Percentiles rank a stretch among this genome's conserved stretches.
These are phyloP conservation scores for Stachybotrys echinatus DNA, from an alignment of 2,329 filamentous ascomycete species.

Conservation along the genomic window DNA sequence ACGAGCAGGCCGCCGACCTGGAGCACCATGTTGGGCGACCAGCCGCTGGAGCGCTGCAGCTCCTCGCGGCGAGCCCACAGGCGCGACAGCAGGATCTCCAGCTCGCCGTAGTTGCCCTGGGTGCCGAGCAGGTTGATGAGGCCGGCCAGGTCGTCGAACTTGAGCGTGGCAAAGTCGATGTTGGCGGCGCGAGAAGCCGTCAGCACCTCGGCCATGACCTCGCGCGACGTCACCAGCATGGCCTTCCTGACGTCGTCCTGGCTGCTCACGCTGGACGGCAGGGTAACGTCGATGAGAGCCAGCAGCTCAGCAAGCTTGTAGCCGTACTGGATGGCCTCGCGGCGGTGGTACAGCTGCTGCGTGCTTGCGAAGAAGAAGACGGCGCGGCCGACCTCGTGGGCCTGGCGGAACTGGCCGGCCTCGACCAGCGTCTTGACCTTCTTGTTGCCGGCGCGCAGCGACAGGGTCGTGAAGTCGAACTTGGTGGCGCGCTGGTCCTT, in stretches of 20 bases:
- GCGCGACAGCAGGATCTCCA: conserved; percentile 25
- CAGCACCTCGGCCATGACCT: conserved; percentile 28
- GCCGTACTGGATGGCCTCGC: conserved; percentile 32
- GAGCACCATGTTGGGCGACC: conserved; percentile 14
- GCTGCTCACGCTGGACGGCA: conserved; percentile 24
- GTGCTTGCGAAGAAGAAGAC: conserved; percentile 35
- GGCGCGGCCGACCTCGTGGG: conserved; percentile 35
- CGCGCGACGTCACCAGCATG: conserved; percentile 14
- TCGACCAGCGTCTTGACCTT: conserved; percentile 30
- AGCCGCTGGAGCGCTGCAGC: conserved; percentile 12
- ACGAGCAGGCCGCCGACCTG: conserved; percentile 17
- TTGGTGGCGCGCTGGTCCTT: conserved; percentile 21
- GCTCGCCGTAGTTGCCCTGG: conserved; percentile 38
- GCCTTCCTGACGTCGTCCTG: conserved; percentile 8
- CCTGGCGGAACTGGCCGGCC: conserved; percentile 30
- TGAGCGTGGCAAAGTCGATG: conserved; percentile 37
- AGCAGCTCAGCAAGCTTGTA: conserved; percentile 40
- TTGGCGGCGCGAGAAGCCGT: conserved; percentile 32
- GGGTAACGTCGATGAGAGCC: conserved; percentile 31
- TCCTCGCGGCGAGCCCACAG: conserved; percentile 16
- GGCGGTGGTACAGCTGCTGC: conserved; percentile 33
- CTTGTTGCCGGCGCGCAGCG: conserved; percentile 22
- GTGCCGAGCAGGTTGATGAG: conserved; percentile 41
- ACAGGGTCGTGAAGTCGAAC: conserved; percentile 31
- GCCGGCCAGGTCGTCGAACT: conserved; percentile 37